These are phyloP conservation scores for Nannizzia gypsea DNA, from an alignment of 2,329 filamentous ascomycete species.

Conservation along the genomic window DNA sequence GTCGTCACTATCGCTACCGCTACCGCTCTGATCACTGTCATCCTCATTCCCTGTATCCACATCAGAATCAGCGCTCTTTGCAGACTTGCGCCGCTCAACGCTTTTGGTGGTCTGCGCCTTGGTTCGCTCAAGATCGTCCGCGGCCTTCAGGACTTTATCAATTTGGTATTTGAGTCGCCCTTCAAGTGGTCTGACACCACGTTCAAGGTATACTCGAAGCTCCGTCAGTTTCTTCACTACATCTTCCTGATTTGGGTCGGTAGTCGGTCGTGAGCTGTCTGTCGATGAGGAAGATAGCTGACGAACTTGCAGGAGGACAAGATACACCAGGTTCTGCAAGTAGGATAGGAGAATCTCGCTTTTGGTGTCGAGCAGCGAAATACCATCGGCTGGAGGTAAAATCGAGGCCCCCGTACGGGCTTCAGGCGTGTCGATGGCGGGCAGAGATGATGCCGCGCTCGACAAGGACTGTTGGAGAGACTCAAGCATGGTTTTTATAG, in stretches of 20 bases:
- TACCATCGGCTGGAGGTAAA: constrained; percentile 67
- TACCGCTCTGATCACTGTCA: constrained; percentile 19
- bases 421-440: constrained; percentile 17
- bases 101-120: constrained; percentile 16
- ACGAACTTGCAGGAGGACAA: constrained; percentile 70
- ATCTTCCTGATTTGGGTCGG: constrained; percentile 27
- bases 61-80: constrained; percentile 10
- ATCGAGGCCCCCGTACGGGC: constrained; percentile 53
- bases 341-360: constrained; percentile 96
- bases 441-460: constrained; percentile 26
- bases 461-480: constrained; percentile 26
- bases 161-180: constrained; percentile 88
- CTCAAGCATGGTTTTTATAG: constrained; percentile 23
- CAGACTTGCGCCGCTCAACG: constrained; percentile 19
- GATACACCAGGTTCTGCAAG: constrained; percentile 82
- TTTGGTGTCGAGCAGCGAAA: constrained; percentile 89
- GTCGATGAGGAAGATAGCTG: constrained; percentile 31
- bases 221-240: constrained; percentile 82
- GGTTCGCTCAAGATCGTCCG: constrained; percentile 43
- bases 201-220: constrained; percentile 82
- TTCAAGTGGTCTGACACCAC: constrained; percentile 81
- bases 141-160: constrained; percentile 81
- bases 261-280: constrained; percentile 25
- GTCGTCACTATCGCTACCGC: constrained; percentile 6
- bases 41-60: constrained; percentile 20